Percentiles rank a stretch among this genome's conserved stretches.
Conservation (phyloP, 305 asterid species). For the Fraxinus ornus region DNA sequence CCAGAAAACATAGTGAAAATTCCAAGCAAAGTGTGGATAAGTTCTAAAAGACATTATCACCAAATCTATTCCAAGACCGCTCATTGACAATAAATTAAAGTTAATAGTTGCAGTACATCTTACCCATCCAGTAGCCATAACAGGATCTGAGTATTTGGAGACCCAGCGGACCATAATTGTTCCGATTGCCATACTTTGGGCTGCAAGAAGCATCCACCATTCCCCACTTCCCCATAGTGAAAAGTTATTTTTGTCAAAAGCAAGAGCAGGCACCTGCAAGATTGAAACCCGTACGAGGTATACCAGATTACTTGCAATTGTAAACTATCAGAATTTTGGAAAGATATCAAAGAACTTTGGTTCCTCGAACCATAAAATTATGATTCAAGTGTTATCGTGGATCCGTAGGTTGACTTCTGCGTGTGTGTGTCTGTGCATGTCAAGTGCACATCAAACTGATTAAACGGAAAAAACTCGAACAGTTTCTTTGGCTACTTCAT, state of each 20-base stretch:
- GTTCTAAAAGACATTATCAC: conserved; percentile 8
- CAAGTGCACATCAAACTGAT: neutral
- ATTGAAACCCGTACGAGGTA: conserved; percentile 20
- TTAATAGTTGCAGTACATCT: conserved; percentile 23
- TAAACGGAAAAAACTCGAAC: neutral
- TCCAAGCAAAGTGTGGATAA: neutral
- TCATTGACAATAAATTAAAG: conserved; percentile 1
- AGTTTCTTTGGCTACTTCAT: neutral
- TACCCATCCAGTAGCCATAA: conserved; percentile 99
- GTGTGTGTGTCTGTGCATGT: neutral
- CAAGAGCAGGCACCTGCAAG: conserved; percentile 67
- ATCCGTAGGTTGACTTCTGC: neutral
- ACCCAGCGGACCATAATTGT: conserved; percentile 98
- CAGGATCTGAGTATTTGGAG: conserved; percentile 81
- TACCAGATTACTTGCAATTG: conserved; percentile 27
- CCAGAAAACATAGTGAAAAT: neutral
- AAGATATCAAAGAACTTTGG: neutral
- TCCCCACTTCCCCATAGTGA: conserved; percentile 96
- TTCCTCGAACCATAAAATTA: neutral
- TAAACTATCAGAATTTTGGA: conserved; percentile 22
- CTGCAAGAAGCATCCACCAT: conserved; percentile 99
- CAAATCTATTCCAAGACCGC: conserved; percentile 5
- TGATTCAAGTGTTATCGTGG: neutral
- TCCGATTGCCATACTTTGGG: conserved; percentile 97
- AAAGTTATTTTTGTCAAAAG: conserved; percentile 53